Evolutionary conservation across 441 rosid genomes (phyloP).

Genomic region (Corymbia citriodora): DNA sequence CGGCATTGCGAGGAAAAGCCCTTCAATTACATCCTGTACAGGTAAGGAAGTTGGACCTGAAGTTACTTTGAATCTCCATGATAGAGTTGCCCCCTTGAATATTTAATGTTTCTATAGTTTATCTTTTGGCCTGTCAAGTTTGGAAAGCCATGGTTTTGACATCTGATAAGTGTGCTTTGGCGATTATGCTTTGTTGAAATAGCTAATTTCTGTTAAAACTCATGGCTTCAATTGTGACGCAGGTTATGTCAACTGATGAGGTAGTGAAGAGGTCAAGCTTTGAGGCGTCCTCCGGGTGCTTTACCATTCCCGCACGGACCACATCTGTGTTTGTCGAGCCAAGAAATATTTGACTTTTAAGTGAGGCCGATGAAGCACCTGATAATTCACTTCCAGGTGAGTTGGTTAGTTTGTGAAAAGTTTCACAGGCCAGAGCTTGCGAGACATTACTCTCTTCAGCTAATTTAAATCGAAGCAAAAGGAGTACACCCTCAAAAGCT

Average conservation of each 20-base stretch:
- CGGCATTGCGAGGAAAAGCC: conserved; percentile 37
- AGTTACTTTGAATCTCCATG: neutral
- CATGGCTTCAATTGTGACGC: neutral
- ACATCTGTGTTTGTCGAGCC: conserved; percentile 69
- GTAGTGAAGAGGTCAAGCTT: conserved; percentile 57
- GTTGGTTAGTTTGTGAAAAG: neutral
- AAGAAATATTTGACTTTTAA: conserved; percentile 21
- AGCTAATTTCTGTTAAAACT: neutral
- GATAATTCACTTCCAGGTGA: neutral
- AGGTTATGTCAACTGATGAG: conserved; percentile 61
- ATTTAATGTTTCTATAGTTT: neutral
- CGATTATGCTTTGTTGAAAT: neutral
- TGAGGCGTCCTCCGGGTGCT: conserved; percentile 51
- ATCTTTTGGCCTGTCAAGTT: neutral
- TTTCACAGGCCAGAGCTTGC: neutral
- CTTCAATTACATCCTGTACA: conserved; percentile 81
- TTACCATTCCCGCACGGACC: conserved; percentile 56
- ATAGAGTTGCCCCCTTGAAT: neutral
- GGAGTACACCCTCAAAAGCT: neutral
- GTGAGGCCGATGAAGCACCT: neutral
- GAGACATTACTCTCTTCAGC: neutral
- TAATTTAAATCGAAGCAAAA: neutral
- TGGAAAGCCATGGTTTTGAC: neutral
- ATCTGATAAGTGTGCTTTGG: neutral
- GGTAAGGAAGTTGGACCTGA: conserved; percentile 27